Evolutionary conservation across 169 alveolate species (phyloP).

Genomic region (Plasmodium fragile): DNA sequence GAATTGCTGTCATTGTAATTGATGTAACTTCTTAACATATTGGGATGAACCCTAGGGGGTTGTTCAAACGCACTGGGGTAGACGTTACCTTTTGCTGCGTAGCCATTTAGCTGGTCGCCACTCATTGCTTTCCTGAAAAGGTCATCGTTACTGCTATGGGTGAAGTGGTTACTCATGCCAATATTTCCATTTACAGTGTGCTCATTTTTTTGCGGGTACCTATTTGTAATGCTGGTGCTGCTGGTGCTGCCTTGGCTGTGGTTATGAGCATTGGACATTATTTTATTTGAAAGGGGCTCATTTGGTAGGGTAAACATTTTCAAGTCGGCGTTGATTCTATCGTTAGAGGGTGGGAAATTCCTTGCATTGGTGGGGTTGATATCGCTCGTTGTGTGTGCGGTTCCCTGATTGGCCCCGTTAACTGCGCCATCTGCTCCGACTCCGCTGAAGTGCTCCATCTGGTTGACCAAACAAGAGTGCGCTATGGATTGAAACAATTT

Average conservation of each 20-base stretch:
- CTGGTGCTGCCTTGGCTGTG: not conserved
- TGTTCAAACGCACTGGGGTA: not conserved
- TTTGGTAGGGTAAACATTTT: not conserved
- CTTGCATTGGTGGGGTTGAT: not conserved
- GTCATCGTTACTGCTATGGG: not conserved
- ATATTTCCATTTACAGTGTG: not conserved
- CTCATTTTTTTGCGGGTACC: not conserved
- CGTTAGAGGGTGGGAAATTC: not conserved
- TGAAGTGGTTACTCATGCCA: not conserved
- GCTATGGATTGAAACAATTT: conserved; percentile 82
- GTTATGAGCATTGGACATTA: not conserved
- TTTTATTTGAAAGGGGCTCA: not conserved
- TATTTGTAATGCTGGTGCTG: not conserved
- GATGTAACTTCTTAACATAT: not conserved
- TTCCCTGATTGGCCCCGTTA: not conserved
- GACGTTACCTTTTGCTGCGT: not conserved
- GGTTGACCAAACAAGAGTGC: conserved; percentile 77
- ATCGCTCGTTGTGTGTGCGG: not conserved
- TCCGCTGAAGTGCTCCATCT: conserved; percentile 15
- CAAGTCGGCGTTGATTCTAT: not conserved
- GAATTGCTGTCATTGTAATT: not conserved
- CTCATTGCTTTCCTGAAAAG: not conserved
- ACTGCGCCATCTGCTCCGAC: not conserved
- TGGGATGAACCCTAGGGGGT: not conserved
- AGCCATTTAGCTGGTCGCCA: not conserved